Base-by-base conservation (phyloP, 768 basidiomycete species). In the Pulveroboletus ravenelii region DNA sequence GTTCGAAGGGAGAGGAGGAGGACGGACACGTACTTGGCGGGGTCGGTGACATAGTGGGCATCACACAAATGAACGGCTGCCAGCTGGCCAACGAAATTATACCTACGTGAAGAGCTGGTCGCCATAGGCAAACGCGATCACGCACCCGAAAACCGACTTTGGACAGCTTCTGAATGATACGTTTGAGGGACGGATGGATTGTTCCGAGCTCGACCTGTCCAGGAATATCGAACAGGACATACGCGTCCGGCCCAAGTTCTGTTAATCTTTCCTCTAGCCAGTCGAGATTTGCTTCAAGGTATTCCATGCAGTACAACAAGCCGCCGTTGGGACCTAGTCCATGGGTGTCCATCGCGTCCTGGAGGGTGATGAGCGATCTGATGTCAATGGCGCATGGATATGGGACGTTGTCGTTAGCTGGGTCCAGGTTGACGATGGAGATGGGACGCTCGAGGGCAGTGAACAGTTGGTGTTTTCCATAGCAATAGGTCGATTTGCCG, bases 141-240 rank as follows among this genome's bases (percentile, higher is more conserved):
- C 93, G 72, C 71, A 98, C 95, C 72, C 95, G 77, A 65, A 90
- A 93, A 14, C 85, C 85, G 60, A 74, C 66, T 72, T 91, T 94
- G 37, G 74, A 74, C 52, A 94, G 70, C 62, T 73, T 81, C 15
- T 69, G 76, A 5, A 95, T 76, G 54, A 98, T 87, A 45, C 74
- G 76, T 72, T 89, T 93, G 59, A 97, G 64, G 60, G 91, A 92
- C 8, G 86, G 83, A 66, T 98, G 95, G 65, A 95, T 96, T 45
- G 96, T 99, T 68, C 89, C 93, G 41, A 99, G 73, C 68, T 99
- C 96, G 45, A 98, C 96, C 72, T 99, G 96, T 1, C 96, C 96
- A 0, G 96, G 93, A 5, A 96, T 79, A 67, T 99, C 96, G 67
- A 99, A 96, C 32, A 99, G 74, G 35, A 97, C 79, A 68, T 95